These are phyloP conservation scores for Thelephora ganbajun DNA, from an alignment of 768 basidiomycete species.

Conservation along the genomic window DNA sequence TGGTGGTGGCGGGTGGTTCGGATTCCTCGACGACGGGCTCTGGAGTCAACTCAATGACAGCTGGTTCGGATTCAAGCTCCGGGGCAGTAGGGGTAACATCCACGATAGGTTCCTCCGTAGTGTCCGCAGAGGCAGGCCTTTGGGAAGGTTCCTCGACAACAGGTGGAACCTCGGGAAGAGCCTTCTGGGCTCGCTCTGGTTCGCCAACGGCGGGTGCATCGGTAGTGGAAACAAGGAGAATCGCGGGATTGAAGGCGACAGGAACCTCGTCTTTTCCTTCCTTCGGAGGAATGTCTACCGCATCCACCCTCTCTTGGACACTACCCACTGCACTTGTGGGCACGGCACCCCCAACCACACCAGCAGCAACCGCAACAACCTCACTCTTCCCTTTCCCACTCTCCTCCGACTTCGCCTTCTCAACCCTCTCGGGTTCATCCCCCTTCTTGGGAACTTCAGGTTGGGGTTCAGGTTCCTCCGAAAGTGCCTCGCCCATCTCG, in stretches of 20 bases:
- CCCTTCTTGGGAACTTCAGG: constrained; percentile 18
- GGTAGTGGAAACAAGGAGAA: too few relatives aligned
- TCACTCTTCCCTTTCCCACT: neutral
- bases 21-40: constrained; percentile 3
- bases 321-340: neutral
- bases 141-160: constrained; percentile 3
- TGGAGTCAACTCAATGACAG: neutral
- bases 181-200: constrained; percentile 7
- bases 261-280: neutral
- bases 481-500: constrained; percentile 59
- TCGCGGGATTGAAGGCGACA: neutral
- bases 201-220: constrained; percentile 4
- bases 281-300: neutral
- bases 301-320: neutral
- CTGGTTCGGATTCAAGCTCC: neutral
- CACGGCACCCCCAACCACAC: neutral
- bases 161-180: constrained; percentile 3
- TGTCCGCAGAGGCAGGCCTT: too few relatives aligned
- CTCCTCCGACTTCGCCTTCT: constrained; percentile 1
- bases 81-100: constrained; percentile 1
- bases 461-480: constrained; percentile 34
- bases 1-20: neutral
- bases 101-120: neutral
- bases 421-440: constrained; percentile 8
- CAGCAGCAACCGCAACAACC: neutral